phyloP scores from a whole-genome alignment of 2,329 filamentous ascomycete genomes.

The Helotiales sp. region DNA sequence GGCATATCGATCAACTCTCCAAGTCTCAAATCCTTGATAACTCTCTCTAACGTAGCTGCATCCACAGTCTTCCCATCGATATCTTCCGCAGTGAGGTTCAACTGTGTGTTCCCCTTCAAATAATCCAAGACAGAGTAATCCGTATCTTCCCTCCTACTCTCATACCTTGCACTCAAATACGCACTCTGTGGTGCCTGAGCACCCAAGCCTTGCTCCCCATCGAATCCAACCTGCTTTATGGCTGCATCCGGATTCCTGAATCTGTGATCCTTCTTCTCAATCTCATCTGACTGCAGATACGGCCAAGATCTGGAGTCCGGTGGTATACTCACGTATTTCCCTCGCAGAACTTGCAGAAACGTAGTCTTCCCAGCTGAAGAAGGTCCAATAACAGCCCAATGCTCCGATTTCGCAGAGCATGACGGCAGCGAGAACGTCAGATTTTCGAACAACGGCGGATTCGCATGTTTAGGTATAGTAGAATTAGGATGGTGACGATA shows the following conservation, averaged over 20 bases:
- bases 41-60: slow-evolving; percentile 53
- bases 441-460: slow-evolving; percentile 72
- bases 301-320: slow-evolving; percentile 77
- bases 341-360: slow-evolving; percentile 76
- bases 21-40: slow-evolving; percentile 71
- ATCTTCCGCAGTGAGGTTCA: slow-evolving; percentile 61
- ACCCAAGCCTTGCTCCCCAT: slow-evolving; percentile 64
- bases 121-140: slow-evolving; percentile 86
- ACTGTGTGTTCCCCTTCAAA: slow-evolving; percentile 75
- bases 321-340: slow-evolving; percentile 73
- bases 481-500: slow-evolving; percentile 71
- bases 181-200: slow-evolving; percentile 65
- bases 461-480: slow-evolving; percentile 43
- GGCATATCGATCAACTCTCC: slow-evolving; percentile 72
- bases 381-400: slow-evolving; percentile 84
- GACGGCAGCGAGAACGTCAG: slow-evolving; percentile 71
- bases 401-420: slow-evolving; percentile 47
- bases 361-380: slow-evolving; percentile 79
- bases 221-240: slow-evolving; percentile 90
- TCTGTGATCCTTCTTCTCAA: slow-evolving; percentile 41
- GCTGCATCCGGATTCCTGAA: slow-evolving; percentile 64
- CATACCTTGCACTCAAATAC: slow-evolving; percentile 88
- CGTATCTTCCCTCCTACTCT: slow-evolving; percentile 80
- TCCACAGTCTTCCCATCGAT: slow-evolving; percentile 51
- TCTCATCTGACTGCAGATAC: slow-evolving; percentile 64